A percentile compares a stretch with the other conserved stretches of the same genome.
Evolutionary conservation across 352 stramenopile genomes (phyloP).

Genomic region (Pythium utonaiense): DNA sequence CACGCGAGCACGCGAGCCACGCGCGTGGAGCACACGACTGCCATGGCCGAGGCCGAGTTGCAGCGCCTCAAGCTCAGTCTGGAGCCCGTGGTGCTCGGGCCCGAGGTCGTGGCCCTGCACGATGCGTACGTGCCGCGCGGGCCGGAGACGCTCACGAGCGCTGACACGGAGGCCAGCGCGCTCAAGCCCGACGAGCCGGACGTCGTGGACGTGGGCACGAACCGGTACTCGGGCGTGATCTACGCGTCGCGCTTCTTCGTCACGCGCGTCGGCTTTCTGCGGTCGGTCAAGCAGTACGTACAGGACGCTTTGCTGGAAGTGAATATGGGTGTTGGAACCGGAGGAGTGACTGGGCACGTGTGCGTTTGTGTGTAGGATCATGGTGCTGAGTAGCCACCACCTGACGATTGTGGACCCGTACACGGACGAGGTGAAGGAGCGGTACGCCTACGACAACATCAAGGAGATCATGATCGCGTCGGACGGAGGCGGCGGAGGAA

Average conservation of each 20-base stretch:
- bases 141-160: conserved; percentile 52
- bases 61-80: conserved; percentile 60
- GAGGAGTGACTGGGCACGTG: neutral
- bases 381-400: conserved; percentile 79
- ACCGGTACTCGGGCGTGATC: conserved; percentile 81
- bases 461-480: conserved; percentile 83
- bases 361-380: conserved; percentile 36
- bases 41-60: conserved; percentile 41
- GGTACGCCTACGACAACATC: conserved; percentile 85
- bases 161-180: conserved; percentile 41
- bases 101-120: conserved; percentile 45
- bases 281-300: conserved; percentile 58
- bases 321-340: neutral
- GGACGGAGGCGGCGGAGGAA: conserved; percentile 50
- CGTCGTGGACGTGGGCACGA: conserved; percentile 40
- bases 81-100: conserved; percentile 51
- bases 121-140: conserved; percentile 68
- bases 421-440: conserved; percentile 83
- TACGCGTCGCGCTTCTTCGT: conserved; percentile 86
- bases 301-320: neutral
- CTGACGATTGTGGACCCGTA: conserved; percentile 84
- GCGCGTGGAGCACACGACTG: neutral
- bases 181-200: conserved; percentile 40
- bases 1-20: neutral
- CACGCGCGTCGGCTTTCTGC: conserved; percentile 75